A percentile compares a stretch with the other conserved stretches of the same genome.
phyloP scores from a whole-genome alignment of 306 rosid genomes.

The Oxytropis ochrocephala region DNA sequence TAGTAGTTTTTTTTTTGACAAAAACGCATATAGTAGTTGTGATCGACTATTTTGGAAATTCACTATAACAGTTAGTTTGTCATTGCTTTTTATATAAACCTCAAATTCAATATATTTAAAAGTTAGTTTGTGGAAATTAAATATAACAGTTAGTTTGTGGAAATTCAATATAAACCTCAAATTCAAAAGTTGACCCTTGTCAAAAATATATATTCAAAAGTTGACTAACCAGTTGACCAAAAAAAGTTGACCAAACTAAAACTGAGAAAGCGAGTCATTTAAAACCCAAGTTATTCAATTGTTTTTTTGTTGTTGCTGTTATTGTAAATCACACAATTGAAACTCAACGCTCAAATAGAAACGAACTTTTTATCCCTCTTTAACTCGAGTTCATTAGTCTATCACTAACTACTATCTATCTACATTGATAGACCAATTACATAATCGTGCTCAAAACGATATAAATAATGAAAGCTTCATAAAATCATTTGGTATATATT shows the following conservation, averaged over 20 bases:
- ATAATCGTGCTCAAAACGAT: neutral
- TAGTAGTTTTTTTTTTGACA: too few species aligned
- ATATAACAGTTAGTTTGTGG: neutral
- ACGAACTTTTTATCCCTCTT: neutral
- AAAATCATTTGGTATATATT: constrained; percentile 5
- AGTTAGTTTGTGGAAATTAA: neutral
- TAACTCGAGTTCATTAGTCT: neutral
- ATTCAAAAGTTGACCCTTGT: neutral
- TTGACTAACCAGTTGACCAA: too few species aligned
- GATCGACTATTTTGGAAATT: neutral
- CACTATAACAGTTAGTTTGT: neutral
- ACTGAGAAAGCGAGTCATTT: neutral
- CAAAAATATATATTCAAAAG: too few species aligned
- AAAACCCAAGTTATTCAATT: neutral
- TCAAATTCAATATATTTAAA: neutral
- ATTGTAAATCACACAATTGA: neutral
- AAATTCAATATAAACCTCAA: neutral
- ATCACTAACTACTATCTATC: neutral
- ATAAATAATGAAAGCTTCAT: constrained; percentile 3
- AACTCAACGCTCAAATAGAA: neutral
- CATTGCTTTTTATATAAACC: neutral
- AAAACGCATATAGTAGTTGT: too few species aligned
- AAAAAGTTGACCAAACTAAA: neutral
- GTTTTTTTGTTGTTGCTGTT: too few species aligned
- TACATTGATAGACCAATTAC: neutral